Percentiles rank a stretch among this genome's conserved stretches.
phyloP scores from a whole-genome alignment of 352 stramenopile species.

The Pythium angustatum region DNA sequence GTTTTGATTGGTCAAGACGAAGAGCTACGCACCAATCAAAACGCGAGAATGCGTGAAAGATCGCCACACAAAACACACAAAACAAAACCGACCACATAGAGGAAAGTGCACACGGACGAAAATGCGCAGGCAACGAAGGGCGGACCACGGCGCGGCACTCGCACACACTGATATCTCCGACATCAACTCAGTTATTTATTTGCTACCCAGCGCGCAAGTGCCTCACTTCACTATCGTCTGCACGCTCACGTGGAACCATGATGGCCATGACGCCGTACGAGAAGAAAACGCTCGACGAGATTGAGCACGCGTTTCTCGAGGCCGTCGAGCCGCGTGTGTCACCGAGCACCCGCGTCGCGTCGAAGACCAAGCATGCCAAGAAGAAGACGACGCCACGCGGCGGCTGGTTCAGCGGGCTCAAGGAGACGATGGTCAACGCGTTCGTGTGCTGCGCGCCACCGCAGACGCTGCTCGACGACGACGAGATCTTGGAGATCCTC shows the following conservation, averaged over 20 bases:
- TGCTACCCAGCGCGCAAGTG: constrained; percentile 7
- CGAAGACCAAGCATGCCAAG: not conserved
- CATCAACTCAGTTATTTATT: constrained; percentile 24
- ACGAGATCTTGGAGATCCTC: constrained; percentile 28
- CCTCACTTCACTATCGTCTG: not conserved
- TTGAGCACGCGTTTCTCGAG: constrained; percentile 25
- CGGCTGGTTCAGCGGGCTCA: constrained; percentile 18
- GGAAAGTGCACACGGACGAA: constrained; percentile 20
- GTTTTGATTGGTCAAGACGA: constrained; percentile 18
- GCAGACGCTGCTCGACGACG: constrained; percentile 26
- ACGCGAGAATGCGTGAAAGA: constrained; percentile 22
- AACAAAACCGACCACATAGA: not conserved
- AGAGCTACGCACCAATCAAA: constrained; percentile 20
- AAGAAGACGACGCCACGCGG: not conserved
- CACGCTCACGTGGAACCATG: constrained; percentile 7
- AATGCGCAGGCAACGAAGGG: constrained; percentile 11
- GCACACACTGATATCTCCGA: not conserved
- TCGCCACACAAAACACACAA: constrained; percentile 8
- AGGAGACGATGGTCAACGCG: constrained; percentile 21
- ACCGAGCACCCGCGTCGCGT: not conserved
- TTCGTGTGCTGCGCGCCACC: constrained; percentile 31
- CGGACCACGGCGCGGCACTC: not conserved
- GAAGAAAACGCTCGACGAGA: constrained; percentile 27
- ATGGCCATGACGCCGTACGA: constrained; percentile 32
- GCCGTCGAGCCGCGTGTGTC: constrained; percentile 8